A percentile compares a stretch with the other conserved stretches of the same genome.
Evolutionary conservation across 2,329 filamentous ascomycete genomes (phyloP).

Genomic region (Penicillium sp.): DNA sequence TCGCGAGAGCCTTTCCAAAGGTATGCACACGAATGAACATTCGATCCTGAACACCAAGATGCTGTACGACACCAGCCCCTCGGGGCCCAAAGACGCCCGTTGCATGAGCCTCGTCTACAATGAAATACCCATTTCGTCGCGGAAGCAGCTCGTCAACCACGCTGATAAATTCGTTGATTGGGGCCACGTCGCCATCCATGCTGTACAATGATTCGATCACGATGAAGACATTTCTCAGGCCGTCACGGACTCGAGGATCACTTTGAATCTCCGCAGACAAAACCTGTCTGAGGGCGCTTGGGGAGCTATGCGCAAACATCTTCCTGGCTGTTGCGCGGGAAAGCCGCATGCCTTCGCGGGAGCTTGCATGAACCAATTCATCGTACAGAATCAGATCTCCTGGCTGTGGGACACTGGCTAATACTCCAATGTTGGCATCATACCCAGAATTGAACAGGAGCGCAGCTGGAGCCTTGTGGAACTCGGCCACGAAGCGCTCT

Average conservation of each 20-base stretch:
- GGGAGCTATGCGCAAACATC: conserved; percentile 46
- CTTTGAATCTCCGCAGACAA: conserved; percentile 27
- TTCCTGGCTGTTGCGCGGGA: conserved; percentile 49
- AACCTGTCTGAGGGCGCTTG: conserved; percentile 32
- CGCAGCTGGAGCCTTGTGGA: conserved; percentile 54
- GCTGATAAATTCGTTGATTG: conserved; percentile 55
- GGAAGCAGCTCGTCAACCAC: conserved; percentile 54
- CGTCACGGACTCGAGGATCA: conserved; percentile 31
- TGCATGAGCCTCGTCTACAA: conserved; percentile 54
- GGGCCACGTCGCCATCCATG: conserved; percentile 74
- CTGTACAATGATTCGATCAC: conserved; percentile 68
- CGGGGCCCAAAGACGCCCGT: conserved; percentile 47
- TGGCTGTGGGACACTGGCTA: conserved; percentile 54
- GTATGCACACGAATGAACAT: conserved; percentile 49
- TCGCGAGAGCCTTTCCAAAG: conserved; percentile 51
- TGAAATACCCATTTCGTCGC: conserved; percentile 49
- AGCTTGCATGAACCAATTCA: conserved; percentile 69
- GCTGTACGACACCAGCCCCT: conserved; percentile 47
- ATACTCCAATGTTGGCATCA: conserved; percentile 60
- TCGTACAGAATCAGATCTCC: conserved; percentile 65
- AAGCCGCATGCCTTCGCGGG: conserved; percentile 68
- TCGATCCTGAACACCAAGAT: conserved; percentile 45
- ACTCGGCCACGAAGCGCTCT: conserved; percentile 53
- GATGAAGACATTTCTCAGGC: conserved; percentile 56
- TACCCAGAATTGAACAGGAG: conserved; percentile 61